Base-by-base conservation (phyloP, 495 filamentous ascomycete species). In the Xanthoparmelia taractica region DNA sequence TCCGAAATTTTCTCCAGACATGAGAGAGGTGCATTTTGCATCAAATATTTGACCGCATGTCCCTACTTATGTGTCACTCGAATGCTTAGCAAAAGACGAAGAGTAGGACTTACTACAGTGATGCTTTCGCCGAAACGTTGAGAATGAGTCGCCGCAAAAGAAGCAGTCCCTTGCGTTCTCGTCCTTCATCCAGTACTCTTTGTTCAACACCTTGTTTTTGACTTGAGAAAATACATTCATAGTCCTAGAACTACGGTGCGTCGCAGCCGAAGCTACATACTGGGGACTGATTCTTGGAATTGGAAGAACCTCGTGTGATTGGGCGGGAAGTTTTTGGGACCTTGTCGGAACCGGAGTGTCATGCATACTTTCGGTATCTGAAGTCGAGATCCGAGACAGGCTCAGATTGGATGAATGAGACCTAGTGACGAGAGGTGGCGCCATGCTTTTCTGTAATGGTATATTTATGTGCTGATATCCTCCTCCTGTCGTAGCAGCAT, bases 111-210 rank as follows among this genome's bases (percentile, higher is more conserved):
- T 89, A 69, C 95, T 85, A 71, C 95, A 99, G 70, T 99, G 95
- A 74, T 99, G 95, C 70, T 97, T 97, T 61, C 95, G 84, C 61
- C 95, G 83, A 70, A 96, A 97, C 27, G 95, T 95, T 4, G 91
- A 88, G 68, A 99, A 97, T 25, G 89, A 81, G 65, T 90, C 87
- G 50, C 86, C 87, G 69, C 95, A 99, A 54, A 89, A 81, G 70
- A 97, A 99, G 71, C 95, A 99, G 67, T 97, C 93, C 74, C 93
- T 97, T 54, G 92, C 93, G 70, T 95, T 96, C 70, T 97, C 95
- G 75, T 99, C 95, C 54, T 89, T 88, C 95, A 99, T 99, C 95
- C 95, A 99, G 71, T 95, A 97, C 60, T 96, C 91, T 72, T 89
- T 93, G 68, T 87, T 96, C 18, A 97, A 77, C 38, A 97, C 82